Evolutionary conservation across 2,329 filamentous ascomycete species (phyloP).

Genomic region (Septoria linicola): DNA sequence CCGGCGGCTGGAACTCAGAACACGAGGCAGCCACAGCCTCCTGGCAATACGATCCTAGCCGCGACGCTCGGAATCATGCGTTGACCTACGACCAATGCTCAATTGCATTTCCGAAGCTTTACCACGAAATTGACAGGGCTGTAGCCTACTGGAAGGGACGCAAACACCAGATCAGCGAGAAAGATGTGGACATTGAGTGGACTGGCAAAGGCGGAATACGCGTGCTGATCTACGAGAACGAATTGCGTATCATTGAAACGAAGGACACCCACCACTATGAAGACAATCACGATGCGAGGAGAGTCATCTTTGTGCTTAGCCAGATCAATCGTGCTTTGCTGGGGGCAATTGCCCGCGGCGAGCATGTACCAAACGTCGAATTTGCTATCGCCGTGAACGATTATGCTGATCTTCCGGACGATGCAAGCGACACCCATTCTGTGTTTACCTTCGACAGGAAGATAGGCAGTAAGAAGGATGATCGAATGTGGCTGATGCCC

Average conservation of each 20-base stretch:
- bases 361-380: slow-evolving; percentile 47
- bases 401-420: slow-evolving; percentile 27
- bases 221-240: slow-evolving; percentile 29
- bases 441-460: slow-evolving; percentile 26
- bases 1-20: no score
- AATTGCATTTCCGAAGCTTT: slow-evolving; percentile 30
- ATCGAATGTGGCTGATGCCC: slow-evolving; percentile 51
- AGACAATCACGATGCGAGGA: slow-evolving; percentile 16
- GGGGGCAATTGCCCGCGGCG: slow-evolving; percentile 38
- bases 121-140: slow-evolving; percentile 32
- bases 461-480: slow-evolving; percentile 33
- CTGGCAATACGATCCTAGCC: not conserved
- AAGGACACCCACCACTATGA: slow-evolving; percentile 26
- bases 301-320: slow-evolving; percentile 41
- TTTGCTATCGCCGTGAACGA: slow-evolving; percentile 52
- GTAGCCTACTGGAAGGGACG: slow-evolving; percentile 23
- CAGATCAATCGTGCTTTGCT: slow-evolving; percentile 48
- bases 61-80: slow-evolving; percentile 5
- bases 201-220: slow-evolving; percentile 24
- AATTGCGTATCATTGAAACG: slow-evolving; percentile 28
- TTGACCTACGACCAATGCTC: slow-evolving; percentile 23
- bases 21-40: no score
- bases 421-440: slow-evolving; percentile 19
- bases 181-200: slow-evolving; percentile 24
- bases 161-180: slow-evolving; percentile 16